Base-by-base conservation (phyloP, 1,284 basidiomycete genomes). In the Malassezia caprae region DNA sequence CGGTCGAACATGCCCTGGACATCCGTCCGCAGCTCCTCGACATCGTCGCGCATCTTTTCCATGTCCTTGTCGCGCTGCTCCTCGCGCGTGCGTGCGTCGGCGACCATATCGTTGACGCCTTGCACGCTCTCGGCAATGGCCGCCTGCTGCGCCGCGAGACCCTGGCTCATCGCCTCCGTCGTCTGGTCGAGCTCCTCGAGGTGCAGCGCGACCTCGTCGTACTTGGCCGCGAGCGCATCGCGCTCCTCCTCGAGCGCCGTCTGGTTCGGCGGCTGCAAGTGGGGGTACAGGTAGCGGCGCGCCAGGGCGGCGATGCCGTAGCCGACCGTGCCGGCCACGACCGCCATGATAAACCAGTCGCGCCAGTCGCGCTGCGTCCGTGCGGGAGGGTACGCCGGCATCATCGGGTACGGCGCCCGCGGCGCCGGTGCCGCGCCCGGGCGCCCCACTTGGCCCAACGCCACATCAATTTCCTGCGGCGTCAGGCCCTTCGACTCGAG, bases 1-100 rank as follows among this genome's bases (percentile, higher is more conserved):
- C 89, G 91, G 59, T 94, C 88, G 57, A 96, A 85, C 85, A 96
- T 86, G 88, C 86, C 88, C 4, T 90, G 90, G 11, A 98, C 78
- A 81, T 91, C 86, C 59, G 91, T 88, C 37, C 86, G 83, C 56
- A 96, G 83, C 56, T 84, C 86, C 63, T 73, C 70, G 5, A 74
- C 67, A 30, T 73, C 69, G 19, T 61, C 53, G 34, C 58, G 58
- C 54, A 96, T 83, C 77, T 90, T 88, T 30, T 88, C 83, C 81
- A 96, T 86, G 73, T 96, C 91, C 51, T 90, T 85, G 48, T 87
- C 81, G 32, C 88, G 85, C 72, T 82, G 84, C 45, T 80, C 77
- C 71, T 94, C 88, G 12, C 84, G 84, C 51, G 86, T 83, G 44
- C 82, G 82, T 76, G 94, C 83, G 62, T 86, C 82, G 55, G 80